These are phyloP conservation scores for Backusella morwellensis DNA, from an alignment of 192 early-diverging fungal species.

Conservation along the genomic window DNA sequence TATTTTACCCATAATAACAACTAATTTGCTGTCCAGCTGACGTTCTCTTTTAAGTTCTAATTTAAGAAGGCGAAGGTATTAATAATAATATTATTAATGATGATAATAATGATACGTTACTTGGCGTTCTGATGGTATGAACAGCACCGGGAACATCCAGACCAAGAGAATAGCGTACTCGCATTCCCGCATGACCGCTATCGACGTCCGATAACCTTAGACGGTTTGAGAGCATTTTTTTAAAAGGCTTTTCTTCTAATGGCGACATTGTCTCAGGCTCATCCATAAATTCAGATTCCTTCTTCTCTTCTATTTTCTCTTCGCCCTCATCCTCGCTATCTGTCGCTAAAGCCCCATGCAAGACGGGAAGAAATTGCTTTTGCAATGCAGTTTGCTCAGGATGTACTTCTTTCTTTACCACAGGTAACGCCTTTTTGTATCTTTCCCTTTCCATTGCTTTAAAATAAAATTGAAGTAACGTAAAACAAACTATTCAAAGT, in stretches of 20 bases:
- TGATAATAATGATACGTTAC: slow-evolving; percentile 16
- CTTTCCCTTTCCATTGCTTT: neutral
- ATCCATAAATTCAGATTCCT: neutral
- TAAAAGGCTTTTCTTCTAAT: neutral
- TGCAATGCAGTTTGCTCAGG: neutral
- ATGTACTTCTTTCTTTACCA: neutral
- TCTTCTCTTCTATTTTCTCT: neutral
- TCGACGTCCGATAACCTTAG: neutral
- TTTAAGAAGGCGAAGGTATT: neutral
- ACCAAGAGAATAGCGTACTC: slow-evolving; percentile 20
- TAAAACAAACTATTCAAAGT: neutral
- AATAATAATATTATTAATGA: neutral
- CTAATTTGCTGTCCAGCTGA: slow-evolving; percentile 85
- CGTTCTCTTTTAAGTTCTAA: slow-evolving; percentile 46
- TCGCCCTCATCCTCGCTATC: neutral
- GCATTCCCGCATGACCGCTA: neutral
- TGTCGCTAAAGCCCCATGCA: neutral
- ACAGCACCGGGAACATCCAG: slow-evolving; percentile 53
- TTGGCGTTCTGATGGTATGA: slow-evolving; percentile 41
- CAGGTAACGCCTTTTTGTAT: neutral
- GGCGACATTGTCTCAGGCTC: neutral
- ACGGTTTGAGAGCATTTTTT: neutral
- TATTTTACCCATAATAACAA: slow-evolving; percentile 84
- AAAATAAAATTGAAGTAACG: too few species aligned
- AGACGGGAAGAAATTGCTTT: neutral